phyloP scores from a whole-genome alignment of 768 basidiomycete genomes.

The Rubroboletus pulcherrimus region DNA sequence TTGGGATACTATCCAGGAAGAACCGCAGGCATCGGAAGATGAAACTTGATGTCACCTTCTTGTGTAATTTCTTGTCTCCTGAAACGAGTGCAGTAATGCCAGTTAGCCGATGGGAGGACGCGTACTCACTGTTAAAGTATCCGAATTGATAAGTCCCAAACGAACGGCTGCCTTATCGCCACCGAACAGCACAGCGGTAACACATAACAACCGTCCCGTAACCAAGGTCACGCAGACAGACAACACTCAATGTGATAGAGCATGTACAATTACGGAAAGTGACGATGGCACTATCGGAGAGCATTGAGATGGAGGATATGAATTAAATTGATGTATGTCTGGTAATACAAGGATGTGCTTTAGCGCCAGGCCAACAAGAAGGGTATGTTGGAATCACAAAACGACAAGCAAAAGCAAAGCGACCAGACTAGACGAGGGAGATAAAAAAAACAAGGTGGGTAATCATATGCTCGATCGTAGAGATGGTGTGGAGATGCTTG shows the following conservation, averaged over 20 bases:
- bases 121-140: background rate
- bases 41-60: background rate
- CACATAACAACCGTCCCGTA: background rate
- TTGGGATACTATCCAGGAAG: background rate
- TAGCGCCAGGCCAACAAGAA: slow-evolving; percentile 23
- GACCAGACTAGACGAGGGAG: slow-evolving; percentile 25
- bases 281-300: slow-evolving; percentile 6
- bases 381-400: slow-evolving; percentile 26
- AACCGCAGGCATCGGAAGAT: background rate
- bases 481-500: slow-evolving; percentile 28
- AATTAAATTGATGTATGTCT: slow-evolving; percentile 31
- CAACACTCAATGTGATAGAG: background rate
- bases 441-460: slow-evolving; percentile 19
- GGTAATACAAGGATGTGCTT: slow-evolving; percentile 32
- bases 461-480: slow-evolving; percentile 25
- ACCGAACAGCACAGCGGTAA: background rate
- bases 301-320: slow-evolving; percentile 12
- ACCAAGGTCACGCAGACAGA: background rate
- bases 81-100: background rate
- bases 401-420: slow-evolving; percentile 26
- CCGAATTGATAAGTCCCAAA: background rate
- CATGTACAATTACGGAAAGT: slow-evolving; percentile 4
- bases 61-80: slow-evolving; percentile 9
- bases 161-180: background rate
- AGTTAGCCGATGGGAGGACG: background rate